Conservation (phyloP, 345 rosid species). For the Eutrema japonicum region DNA sequence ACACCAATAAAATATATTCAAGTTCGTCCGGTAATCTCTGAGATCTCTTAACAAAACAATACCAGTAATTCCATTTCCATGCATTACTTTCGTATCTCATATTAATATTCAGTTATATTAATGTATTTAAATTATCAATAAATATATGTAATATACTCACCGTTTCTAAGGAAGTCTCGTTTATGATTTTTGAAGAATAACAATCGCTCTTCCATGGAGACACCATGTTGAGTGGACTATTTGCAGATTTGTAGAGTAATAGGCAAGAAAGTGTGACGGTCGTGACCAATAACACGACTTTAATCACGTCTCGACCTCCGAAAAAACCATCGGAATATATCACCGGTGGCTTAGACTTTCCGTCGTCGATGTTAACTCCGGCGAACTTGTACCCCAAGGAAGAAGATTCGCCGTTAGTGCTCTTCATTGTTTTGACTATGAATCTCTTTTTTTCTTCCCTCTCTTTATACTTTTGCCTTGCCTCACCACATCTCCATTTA, state of each 20-base stretch:
- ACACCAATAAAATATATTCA: background rate
- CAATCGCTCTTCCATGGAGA: slow-evolving; percentile 33
- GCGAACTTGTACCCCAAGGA: slow-evolving; percentile 26
- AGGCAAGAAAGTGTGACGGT: slow-evolving; percentile 39
- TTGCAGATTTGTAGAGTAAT: slow-evolving; percentile 31
- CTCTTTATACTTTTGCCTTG: background rate
- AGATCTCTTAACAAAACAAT: background rate
- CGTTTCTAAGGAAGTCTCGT: slow-evolving; percentile 27
- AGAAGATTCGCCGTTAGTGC: slow-evolving; percentile 28
- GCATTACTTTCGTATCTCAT: background rate
- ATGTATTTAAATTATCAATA: background rate
- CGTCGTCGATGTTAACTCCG: slow-evolving; percentile 19
- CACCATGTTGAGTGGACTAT: slow-evolving; percentile 35
- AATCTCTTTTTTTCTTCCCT: slow-evolving; percentile 1
- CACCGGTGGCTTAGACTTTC: slow-evolving; percentile 17
- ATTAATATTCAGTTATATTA: background rate
- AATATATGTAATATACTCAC: slow-evolving; percentile 19
- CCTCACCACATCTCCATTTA: slow-evolving; percentile 21
- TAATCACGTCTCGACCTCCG: slow-evolving; percentile 32
- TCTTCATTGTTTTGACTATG: slow-evolving; percentile 32
- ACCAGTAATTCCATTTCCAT: background rate
- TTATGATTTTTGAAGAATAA: slow-evolving; percentile 17
- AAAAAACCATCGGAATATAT: slow-evolving; percentile 23
- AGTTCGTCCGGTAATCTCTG: background rate
- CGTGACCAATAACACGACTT: slow-evolving; percentile 29